Percentiles rank a stretch among this genome's conserved stretches.
phyloP scores from a whole-genome alignment of 2,329 filamentous ascomycete genomes.

The Monascus ruber region DNA sequence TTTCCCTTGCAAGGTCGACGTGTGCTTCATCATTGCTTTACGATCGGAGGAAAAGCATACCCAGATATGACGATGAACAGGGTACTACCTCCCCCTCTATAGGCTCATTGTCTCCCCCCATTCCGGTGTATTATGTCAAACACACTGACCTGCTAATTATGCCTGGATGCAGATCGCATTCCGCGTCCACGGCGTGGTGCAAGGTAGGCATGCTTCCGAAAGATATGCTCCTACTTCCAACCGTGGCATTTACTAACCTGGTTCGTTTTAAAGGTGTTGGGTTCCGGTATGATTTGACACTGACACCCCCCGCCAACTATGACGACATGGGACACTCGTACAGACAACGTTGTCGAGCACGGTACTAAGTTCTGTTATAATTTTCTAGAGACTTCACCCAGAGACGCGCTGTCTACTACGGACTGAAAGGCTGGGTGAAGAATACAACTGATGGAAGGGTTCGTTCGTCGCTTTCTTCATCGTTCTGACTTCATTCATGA shows the following conservation, averaged over 20 bases:
- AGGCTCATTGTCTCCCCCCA: neutral
- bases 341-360: neutral
- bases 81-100: neutral
- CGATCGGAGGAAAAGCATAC: no score
- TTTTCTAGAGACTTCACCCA: conserved; percentile 30
- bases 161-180: conserved; percentile 21
- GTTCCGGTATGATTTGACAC: conserved; percentile 16
- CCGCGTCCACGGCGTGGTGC: conserved; percentile 54
- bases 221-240: neutral
- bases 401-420: conserved; percentile 30
- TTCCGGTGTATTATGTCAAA: neutral
- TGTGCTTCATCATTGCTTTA: no score
- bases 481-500: neutral
- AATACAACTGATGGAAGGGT: conserved; percentile 38
- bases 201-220: conserved; percentile 41
- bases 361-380: neutral
- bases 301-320: conserved; percentile 3
- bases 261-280: conserved; percentile 15
- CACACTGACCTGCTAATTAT: neutral
- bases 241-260: neutral
- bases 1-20: no score
- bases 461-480: conserved; percentile 5
- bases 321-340: conserved; percentile 6
- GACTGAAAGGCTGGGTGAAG: conserved; percentile 38
- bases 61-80: no score